A percentile compares a stretch with the other conserved stretches of the same genome.
Evolutionary conservation across 176 grass and related monocot genomes (phyloP).

Genomic region (Lolium multiflorum): DNA sequence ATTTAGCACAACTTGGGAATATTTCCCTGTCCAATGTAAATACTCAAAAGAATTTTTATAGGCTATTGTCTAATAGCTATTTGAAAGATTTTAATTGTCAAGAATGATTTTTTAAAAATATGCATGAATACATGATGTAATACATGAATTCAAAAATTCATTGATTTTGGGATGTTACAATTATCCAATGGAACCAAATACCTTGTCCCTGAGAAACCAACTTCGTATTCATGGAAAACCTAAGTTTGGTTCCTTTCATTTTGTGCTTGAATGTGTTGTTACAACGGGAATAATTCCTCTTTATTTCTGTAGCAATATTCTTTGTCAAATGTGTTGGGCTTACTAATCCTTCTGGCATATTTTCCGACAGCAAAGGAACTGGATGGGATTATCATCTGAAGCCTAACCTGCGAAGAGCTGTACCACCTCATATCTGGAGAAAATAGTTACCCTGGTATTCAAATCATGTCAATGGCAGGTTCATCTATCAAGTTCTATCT

Average conservation of each 20-base stretch:
- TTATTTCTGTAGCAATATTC: constrained; percentile 10
- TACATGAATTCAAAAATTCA: too few relatives aligned
- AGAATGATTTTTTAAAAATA: too few relatives aligned
- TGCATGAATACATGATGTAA: too few relatives aligned
- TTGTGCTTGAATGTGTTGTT: background rate
- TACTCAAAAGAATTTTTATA: too few relatives aligned
- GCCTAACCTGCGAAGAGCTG: constrained; percentile 43
- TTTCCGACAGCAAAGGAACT: constrained; percentile 87
- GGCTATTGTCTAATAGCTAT: too few relatives aligned
- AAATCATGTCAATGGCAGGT: constrained; percentile 38
- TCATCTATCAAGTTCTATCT: constrained; percentile 19
- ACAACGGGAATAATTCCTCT: background rate
- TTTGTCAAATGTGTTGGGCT: constrained; percentile 1
- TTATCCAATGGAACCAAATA: background rate
- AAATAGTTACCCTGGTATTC: too few relatives aligned
- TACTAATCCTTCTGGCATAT: constrained; percentile 17
- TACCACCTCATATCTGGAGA: too few relatives aligned
- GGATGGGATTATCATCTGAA: constrained; percentile 68
- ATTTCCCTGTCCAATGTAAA: too few relatives aligned
- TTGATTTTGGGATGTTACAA: too few relatives aligned
- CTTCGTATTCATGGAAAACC: constrained; percentile 3
- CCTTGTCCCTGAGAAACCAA: constrained; percentile 12
- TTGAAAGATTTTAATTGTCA: too few relatives aligned
- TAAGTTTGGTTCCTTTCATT: background rate
- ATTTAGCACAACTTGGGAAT: too few relatives aligned